These are phyloP conservation scores for Kalmanozyma brasiliensis DNA, from an alignment of 1,284 basidiomycete genomes.

Conservation along the genomic window DNA sequence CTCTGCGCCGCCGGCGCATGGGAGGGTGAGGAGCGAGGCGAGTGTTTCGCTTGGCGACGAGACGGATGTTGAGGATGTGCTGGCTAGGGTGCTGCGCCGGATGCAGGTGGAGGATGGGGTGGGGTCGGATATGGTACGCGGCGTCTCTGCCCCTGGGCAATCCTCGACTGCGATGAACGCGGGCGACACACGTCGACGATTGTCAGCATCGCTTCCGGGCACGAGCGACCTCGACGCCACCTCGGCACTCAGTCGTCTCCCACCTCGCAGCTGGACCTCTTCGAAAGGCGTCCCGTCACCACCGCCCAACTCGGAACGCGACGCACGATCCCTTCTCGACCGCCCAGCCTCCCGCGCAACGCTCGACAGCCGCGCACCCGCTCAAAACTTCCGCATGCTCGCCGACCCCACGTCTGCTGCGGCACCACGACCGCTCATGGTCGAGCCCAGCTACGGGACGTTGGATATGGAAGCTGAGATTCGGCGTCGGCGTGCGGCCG, in stretches of 20 bases:
- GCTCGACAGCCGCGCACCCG: slow-evolving; percentile 21
- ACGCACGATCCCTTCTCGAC: slow-evolving; percentile 33
- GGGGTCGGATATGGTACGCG: slow-evolving; percentile 34
- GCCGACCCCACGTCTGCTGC: slow-evolving; percentile 24
- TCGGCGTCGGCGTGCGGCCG: slow-evolving; percentile 36
- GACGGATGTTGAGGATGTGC: slow-evolving; percentile 23
- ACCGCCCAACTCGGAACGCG: slow-evolving; percentile 55
- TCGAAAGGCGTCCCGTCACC: slow-evolving; percentile 45
- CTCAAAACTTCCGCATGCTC: slow-evolving; percentile 39
- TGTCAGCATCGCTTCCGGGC: too few species aligned
- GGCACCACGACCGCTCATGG: slow-evolving; percentile 37
- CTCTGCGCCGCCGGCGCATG: slow-evolving; percentile 24
- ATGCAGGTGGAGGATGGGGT: slow-evolving; percentile 40
- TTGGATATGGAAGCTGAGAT: slow-evolving; percentile 62
- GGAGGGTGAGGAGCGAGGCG: slow-evolving; percentile 31
- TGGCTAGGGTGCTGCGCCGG: slow-evolving; percentile 41
- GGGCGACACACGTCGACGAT: too few species aligned
- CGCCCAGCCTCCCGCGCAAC: slow-evolving; percentile 37
- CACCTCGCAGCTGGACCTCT: slow-evolving; percentile 54
- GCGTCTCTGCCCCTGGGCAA: too few species aligned
- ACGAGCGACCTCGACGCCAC: slow-evolving; percentile 23
- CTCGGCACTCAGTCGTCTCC: slow-evolving; percentile 43
- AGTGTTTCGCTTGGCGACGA: slow-evolving; percentile 4
- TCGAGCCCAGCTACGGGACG: slow-evolving; percentile 41
- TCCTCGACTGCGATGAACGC: too few species aligned